Percentiles rank a stretch among this genome's conserved stretches.
Evolutionary conservation across 148 eudicot species (phyloP).

Genomic region (Vaccinium vitisidaea): DNA sequence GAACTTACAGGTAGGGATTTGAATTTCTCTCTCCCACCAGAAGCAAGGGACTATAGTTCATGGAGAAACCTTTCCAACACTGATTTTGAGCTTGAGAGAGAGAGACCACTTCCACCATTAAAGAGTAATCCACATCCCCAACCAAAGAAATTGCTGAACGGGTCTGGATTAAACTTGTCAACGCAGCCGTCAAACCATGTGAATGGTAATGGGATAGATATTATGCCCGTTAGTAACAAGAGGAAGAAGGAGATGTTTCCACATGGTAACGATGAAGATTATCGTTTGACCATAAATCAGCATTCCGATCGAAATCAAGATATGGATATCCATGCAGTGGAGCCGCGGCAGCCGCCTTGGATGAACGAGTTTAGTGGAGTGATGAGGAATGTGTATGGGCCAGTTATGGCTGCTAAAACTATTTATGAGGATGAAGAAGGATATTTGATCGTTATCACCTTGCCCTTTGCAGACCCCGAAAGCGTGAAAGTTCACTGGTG

Average conservation of each 20-base stretch:
- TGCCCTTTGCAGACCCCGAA: conserved; percentile 66
- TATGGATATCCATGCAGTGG: conserved; percentile 36
- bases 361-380: conserved; percentile 65
- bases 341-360: conserved; percentile 55
- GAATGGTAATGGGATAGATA: conserved; percentile 48
- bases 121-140: conserved; percentile 40
- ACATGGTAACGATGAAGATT: conserved; percentile 50
- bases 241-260: conserved; percentile 55
- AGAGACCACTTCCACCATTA: conserved; percentile 46
- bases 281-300: conserved; percentile 29
- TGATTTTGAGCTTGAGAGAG: conserved; percentile 71
- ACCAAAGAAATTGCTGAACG: conserved; percentile 56
- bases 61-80: conserved; percentile 75
- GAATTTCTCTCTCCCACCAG: conserved; percentile 52
- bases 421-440: conserved; percentile 82
- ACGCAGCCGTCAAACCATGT: conserved; percentile 46
- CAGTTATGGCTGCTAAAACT: conserved; percentile 72
- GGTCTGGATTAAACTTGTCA: conserved; percentile 64
- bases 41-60: conserved; percentile 64
- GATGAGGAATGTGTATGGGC: conserved; percentile 66
- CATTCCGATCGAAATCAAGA: conserved; percentile 37
- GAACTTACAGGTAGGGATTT: conserved; percentile 64
- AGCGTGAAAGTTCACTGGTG: conserved; percentile 80
- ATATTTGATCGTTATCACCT: conserved; percentile 50
- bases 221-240: conserved; percentile 40